A percentile compares a stretch with the other conserved stretches of the same genome.
Conservation (phyloP, 441 rosid species). For the Pelargonium citronellum region DNA sequence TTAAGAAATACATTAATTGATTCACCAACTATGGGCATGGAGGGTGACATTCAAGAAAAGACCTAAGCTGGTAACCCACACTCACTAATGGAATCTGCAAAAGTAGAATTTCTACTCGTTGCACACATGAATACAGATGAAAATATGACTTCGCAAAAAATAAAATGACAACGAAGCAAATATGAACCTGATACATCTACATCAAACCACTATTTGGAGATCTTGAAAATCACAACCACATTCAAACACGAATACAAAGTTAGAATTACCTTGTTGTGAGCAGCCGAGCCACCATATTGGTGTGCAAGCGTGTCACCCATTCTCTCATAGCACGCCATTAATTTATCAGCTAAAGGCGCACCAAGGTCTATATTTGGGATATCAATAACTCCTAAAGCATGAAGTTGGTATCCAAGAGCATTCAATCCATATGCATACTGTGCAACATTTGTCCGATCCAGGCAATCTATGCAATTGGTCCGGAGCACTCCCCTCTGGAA, state of each 20-base stretch:
- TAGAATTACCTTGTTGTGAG: conserved; percentile 84
- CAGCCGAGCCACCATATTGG: conserved; percentile 99
- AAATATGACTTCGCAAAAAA: no score
- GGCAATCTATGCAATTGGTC: conserved; percentile 97
- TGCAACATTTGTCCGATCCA: conserved; percentile 99
- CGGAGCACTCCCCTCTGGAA: conserved; percentile 89
- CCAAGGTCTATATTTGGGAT: conserved; percentile 65
- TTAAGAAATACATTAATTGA: neutral
- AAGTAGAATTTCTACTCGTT: no score
- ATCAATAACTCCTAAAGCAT: conserved; percentile 62
- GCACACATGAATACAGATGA: no score
- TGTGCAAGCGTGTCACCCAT: conserved; percentile 99
- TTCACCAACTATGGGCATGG: neutral
- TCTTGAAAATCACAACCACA: neutral
- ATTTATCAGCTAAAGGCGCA: conserved; percentile 71
- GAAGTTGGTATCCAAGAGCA: conserved; percentile 89
- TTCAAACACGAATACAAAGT: conserved; percentile 1
- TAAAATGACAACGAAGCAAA: no score
- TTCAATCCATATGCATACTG: conserved; percentile 96
- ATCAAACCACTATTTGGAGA: no score
- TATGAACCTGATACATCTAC: no score
- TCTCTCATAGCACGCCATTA: conserved; percentile 86
- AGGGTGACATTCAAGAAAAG: no score
- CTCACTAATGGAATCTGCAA: no score
- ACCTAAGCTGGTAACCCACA: no score